Percentiles rank a stretch among this genome's conserved stretches.
Evolutionary conservation across 2,329 filamentous ascomycete species (phyloP).

Genomic region (Colletotrichum abscissum): DNA sequence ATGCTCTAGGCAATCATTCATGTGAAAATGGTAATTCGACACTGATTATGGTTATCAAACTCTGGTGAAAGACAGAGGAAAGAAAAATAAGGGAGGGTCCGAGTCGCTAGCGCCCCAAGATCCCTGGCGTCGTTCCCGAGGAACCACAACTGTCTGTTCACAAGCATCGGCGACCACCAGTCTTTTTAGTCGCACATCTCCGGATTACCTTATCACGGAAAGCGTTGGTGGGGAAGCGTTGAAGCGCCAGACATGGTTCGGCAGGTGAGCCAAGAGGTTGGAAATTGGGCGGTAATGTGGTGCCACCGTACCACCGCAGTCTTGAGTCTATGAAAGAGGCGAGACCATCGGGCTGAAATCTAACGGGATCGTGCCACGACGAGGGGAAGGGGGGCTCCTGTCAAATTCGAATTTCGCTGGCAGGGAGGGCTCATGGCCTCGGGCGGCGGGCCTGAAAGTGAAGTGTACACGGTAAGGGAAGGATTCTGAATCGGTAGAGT

Average conservation of each 20-base stretch:
- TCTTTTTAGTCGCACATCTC: conserved; percentile 21
- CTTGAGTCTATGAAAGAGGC: not conserved
- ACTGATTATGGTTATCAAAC: not conserved
- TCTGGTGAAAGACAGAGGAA: not conserved
- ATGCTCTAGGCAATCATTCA: not conserved
- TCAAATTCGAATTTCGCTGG: not conserved
- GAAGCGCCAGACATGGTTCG: not conserved
- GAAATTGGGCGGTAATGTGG: conserved; percentile 28
- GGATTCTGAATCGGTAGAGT: not conserved
- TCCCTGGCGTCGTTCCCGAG: conserved; percentile 23
- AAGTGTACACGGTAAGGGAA: no score
- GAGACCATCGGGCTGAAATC: conserved; percentile 1
- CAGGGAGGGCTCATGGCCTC: not conserved
- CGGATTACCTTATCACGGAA: conserved; percentile 16
- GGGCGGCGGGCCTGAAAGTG: not conserved
- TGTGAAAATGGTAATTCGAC: not conserved
- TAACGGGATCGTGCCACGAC: conserved; percentile 9
- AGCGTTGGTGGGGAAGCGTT: conserved; percentile 15
- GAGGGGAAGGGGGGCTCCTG: not conserved
- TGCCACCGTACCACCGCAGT: conserved; percentile 22
- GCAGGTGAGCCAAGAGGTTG: conserved; percentile 23
- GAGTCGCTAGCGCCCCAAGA: conserved; percentile 10
- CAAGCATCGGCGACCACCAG: not conserved
- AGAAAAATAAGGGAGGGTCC: not conserved
- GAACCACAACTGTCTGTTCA: not conserved